Percentiles rank a stretch among this genome's conserved stretches.
phyloP scores from a whole-genome alignment of 768 basidiomycete genomes.

The Tylopilus rubrobrunneus region DNA sequence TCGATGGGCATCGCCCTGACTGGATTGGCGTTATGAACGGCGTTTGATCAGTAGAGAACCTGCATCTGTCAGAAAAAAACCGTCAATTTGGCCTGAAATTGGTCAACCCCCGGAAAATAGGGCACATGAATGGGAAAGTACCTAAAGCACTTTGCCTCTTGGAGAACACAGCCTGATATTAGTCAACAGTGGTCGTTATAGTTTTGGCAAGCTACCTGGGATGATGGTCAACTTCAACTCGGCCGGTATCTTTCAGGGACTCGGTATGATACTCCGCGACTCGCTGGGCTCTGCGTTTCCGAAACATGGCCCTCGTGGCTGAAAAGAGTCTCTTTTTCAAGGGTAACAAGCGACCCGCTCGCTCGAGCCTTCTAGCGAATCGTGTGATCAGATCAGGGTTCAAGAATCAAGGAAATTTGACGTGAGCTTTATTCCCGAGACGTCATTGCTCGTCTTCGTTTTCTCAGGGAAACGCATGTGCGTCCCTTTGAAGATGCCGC shows the following conservation, averaged over 20 bases:
- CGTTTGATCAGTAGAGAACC: background rate
- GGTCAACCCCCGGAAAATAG: background rate
- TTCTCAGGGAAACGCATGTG: background rate
- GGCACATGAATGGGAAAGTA: background rate
- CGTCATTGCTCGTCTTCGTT: background rate
- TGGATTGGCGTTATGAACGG: background rate
- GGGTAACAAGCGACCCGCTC: background rate
- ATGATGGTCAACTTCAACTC: conserved; percentile 2
- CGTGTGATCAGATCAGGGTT: background rate
- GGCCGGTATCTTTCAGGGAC: conserved; percentile 4
- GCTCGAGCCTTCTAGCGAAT: background rate
- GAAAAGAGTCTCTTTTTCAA: background rate
- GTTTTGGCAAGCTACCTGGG: background rate
- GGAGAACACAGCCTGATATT: background rate
- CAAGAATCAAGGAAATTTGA: background rate
- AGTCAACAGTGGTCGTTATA: background rate
- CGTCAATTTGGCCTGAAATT: background rate
- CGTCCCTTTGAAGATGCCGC: background rate
- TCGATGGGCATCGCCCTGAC: background rate
- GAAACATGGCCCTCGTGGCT: conserved; percentile 4
- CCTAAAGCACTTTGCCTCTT: background rate
- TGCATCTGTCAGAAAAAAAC: background rate
- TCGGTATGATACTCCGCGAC: conserved; percentile 3
- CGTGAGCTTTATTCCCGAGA: background rate
- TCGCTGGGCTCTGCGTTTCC: background rate